Evolutionary conservation across 108 stramenopile species (phyloP).

Genomic region (Nitzschia sp.): DNA sequence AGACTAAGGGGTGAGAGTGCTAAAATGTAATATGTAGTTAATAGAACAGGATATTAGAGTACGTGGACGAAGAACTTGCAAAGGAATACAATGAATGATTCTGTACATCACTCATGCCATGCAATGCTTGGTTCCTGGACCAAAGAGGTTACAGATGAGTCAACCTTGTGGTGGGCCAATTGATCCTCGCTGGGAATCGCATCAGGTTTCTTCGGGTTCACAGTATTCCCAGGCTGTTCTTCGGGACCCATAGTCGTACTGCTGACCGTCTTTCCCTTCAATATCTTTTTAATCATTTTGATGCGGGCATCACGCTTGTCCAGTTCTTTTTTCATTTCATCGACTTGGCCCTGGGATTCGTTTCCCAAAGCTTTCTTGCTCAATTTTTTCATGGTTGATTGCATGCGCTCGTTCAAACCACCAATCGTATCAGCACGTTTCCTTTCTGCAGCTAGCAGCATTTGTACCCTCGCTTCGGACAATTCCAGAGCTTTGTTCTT

Average conservation of each 20-base stretch:
- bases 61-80: no score
- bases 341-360: not conserved
- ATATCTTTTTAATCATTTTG: not conserved
- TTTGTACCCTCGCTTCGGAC: conserved; percentile 1
- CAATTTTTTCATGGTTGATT: not conserved
- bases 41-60: no score
- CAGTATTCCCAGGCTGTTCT: no score
- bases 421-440: conserved; percentile 6
- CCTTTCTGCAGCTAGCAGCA: conserved; percentile 5
- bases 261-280: not conserved
- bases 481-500: conserved; percentile 2
- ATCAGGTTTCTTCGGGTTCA: no score
- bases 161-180: not conserved
- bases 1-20: no score
- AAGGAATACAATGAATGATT: no score
- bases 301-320: conserved; percentile 1
- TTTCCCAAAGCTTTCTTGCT: conserved; percentile 3
- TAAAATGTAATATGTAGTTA: no score
- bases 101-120: no score
- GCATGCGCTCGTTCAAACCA: conserved; percentile 3
- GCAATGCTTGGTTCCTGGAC: no score
- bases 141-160: not conserved
- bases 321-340: conserved; percentile 1
- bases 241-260: no score
- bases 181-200: no score